These are phyloP conservation scores for Solanum stenotomum DNA, from an alignment of 257 asterid species.

Conservation along the genomic window DNA sequence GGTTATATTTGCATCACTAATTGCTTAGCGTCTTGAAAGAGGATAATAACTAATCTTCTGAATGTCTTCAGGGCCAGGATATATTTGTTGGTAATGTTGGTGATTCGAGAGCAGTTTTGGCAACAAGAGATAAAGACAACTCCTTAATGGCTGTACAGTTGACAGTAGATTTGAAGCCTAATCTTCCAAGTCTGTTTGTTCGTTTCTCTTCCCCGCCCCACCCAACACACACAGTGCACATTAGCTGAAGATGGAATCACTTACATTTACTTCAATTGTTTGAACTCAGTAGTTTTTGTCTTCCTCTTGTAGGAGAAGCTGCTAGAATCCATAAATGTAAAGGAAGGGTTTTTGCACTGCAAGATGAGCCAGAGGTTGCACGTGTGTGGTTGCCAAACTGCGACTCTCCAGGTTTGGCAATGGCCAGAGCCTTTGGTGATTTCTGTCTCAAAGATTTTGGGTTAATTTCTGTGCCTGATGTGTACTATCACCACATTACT, in stretches of 20 bases:
- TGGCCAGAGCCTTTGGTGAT: constrained; percentile 99
- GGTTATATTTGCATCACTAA: neutral
- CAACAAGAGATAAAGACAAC: constrained; percentile 67
- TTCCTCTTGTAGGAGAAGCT: constrained; percentile 60
- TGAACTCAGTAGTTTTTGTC: neutral
- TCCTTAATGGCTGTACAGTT: constrained; percentile 72
- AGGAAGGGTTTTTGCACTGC: constrained; percentile 97
- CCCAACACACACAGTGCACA: neutral
- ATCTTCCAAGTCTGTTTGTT: constrained; percentile 67
- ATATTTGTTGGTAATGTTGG: constrained; percentile 90
- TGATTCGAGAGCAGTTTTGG: constrained; percentile 92
- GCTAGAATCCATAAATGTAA: constrained; percentile 90
- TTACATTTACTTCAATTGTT: too few species aligned
- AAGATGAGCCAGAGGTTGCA: constrained; percentile 98
- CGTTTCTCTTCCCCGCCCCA: neutral
- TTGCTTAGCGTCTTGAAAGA: neutral
- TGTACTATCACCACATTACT: constrained; percentile 71
- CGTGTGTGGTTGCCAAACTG: constrained; percentile 99
- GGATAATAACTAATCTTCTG: neutral
- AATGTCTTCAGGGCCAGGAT: constrained; percentile 57
- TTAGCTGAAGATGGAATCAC: neutral
- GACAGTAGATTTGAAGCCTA: constrained; percentile 96
- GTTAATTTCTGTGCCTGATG: constrained; percentile 87
- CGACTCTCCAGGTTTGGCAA: constrained; percentile 95
- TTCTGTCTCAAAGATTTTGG: constrained; percentile 97